A percentile compares a stretch with the other conserved stretches of the same genome.
Conservation (phyloP, 78 protist genomes). For the Guillardia theta region DNA sequence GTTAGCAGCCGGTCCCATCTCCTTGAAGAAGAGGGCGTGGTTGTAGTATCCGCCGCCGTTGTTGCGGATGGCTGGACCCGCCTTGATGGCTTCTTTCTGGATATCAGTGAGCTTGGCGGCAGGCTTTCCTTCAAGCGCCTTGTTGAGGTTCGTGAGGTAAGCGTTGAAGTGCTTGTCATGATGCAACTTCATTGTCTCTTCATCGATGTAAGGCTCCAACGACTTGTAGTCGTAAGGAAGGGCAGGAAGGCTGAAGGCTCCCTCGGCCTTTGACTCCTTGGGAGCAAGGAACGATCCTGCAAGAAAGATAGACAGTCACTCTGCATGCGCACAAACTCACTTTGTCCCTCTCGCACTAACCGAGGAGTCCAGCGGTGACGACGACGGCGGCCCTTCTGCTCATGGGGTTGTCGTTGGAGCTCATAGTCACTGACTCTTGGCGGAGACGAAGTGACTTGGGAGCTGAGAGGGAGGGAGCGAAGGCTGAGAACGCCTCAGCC, state of each 20-base stretch:
- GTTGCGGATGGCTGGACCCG: constrained; percentile 12
- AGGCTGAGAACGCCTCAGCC: too few species aligned
- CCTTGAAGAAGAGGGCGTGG: constrained; percentile 29
- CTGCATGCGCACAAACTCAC: too few species aligned
- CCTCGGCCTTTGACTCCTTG: too few species aligned
- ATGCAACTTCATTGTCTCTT: constrained; percentile 47
- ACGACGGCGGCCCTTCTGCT: too few species aligned
- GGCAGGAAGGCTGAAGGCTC: constrained; percentile 27
- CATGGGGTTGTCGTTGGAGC: too few species aligned
- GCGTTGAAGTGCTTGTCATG: constrained; percentile 47
- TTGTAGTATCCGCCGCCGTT: constrained; percentile 50
- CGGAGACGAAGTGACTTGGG: too few species aligned
- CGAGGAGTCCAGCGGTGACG: too few species aligned
- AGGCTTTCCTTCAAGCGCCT: neutral
- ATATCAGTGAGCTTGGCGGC: neutral
- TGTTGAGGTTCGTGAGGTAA: constrained; percentile 40
- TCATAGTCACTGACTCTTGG: too few species aligned
- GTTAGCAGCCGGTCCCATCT: neutral
- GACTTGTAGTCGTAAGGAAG: constrained; percentile 39
- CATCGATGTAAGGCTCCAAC: constrained; percentile 38
- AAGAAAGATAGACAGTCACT: too few species aligned
- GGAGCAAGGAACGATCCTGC: too few species aligned
- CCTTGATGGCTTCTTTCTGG: neutral
- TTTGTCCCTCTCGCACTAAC: too few species aligned
- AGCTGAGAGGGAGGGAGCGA: too few species aligned